Evolutionary conservation across 2,329 filamentous ascomycete genomes (phyloP).

Genomic region (Trichophyton simii): DNA sequence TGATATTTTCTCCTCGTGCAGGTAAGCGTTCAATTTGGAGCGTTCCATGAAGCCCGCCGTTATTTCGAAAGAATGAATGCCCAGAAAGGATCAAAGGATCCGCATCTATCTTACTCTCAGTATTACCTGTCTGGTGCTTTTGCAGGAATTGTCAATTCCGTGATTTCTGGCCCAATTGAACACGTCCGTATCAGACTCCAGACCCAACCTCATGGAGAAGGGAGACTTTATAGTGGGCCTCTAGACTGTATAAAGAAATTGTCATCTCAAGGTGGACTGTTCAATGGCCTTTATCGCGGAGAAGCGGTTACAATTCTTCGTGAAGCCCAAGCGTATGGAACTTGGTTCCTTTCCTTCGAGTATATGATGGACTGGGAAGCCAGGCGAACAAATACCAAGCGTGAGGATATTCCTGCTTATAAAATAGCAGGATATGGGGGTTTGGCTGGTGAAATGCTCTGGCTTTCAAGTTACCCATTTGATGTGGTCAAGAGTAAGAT

Average conservation of each 20-base stretch:
- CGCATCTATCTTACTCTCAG: conserved; percentile 60
- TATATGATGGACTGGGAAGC: conserved; percentile 90
- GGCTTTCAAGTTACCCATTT: conserved; percentile 86
- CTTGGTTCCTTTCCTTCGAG: conserved; percentile 93
- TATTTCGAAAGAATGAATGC: conserved; percentile 67
- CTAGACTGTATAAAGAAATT: conserved; percentile 85
- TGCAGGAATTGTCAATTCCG: conserved; percentile 78
- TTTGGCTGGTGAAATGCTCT: conserved; percentile 82
- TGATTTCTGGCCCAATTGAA: conserved; percentile 84
- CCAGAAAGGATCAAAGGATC: conserved; percentile 27
- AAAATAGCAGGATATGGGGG: conserved; percentile 91
- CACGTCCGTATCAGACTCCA: conserved; percentile 93
- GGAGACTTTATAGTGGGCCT: conserved; percentile 67
- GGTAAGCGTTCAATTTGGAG: conserved; percentile 92
- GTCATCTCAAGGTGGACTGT: conserved; percentile 52
- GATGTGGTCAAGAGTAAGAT: conserved; percentile 99
- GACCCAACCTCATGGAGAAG: conserved; percentile 81
- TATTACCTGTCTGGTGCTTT: conserved; percentile 88
- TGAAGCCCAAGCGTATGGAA: conserved; percentile 87
- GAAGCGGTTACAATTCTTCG: conserved; percentile 72
- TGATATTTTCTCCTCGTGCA: conserved; percentile 14
- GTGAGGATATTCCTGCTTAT: conserved; percentile 64
- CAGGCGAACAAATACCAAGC: conserved; percentile 58
- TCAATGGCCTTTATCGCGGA: conserved; percentile 72
- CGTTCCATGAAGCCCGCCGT: conserved; percentile 84